A percentile compares a stretch with the other conserved stretches of the same genome.
Conservation (phyloP, 495 filamentous ascomycete genomes). For the Oleoguttula mirabilis region DNA sequence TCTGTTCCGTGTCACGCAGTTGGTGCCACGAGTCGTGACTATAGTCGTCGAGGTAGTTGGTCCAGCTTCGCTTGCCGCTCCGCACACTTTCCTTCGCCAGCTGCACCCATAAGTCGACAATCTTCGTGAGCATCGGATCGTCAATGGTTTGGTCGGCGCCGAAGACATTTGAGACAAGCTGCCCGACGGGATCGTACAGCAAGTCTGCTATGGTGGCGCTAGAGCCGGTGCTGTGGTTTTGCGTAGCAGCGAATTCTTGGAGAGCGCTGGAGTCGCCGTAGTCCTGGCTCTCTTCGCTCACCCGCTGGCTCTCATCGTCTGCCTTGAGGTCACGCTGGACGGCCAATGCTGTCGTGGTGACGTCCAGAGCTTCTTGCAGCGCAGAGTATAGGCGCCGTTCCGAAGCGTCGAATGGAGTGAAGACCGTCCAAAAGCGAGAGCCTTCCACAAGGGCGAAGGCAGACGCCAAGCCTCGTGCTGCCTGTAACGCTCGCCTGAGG, state of each 20-base stretch:
- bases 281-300: conserved; percentile 59
- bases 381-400: conserved; percentile 28
- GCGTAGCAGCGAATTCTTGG: conserved; percentile 26
- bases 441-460: conserved; percentile 28
- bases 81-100: conserved; percentile 26
- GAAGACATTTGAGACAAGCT: conserved; percentile 56
- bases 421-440: conserved; percentile 26
- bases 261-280: conserved; percentile 56
- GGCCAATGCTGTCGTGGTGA: conserved; percentile 29
- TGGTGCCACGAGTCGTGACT: conserved; percentile 48
- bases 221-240: conserved; percentile 25
- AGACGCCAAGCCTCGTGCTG: conserved; percentile 28
- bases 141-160: conserved; percentile 49
- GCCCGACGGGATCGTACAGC: conserved; percentile 41
- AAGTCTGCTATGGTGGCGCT: conserved; percentile 22
- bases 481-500: conserved; percentile 39
- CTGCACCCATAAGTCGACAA: conserved; percentile 29
- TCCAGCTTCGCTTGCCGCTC: conserved; percentile 38
- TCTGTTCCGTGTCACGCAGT: conserved; percentile 52
- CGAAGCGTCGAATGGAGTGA: conserved; percentile 33
- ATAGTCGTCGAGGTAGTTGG: conserved; percentile 45
- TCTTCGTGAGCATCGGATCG: conserved; percentile 42
- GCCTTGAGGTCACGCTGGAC: conserved; percentile 1
- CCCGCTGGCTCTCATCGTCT: conserved; percentile 10
- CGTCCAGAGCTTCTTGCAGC: conserved; percentile 33